Conservation (phyloP, 1,284 basidiomycete species). For the Hemileia vastatrix region DNA sequence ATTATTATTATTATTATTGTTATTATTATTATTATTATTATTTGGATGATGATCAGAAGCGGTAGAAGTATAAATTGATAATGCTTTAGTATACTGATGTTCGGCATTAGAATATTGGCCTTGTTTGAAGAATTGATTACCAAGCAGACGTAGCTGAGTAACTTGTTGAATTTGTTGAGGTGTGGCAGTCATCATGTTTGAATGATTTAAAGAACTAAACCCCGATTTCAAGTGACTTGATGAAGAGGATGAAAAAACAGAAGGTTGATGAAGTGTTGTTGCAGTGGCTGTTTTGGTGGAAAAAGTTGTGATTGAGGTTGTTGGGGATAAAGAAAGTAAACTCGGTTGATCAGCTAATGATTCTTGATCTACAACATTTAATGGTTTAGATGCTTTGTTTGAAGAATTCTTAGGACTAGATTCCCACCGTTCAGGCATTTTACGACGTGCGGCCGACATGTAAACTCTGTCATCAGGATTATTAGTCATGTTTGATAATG, state of each 20-base stretch:
- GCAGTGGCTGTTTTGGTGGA: conserved; percentile 19
- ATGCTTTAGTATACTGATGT: conserved; percentile 61
- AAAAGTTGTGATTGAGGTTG: conserved; percentile 24
- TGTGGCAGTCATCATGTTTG: conserved; percentile 26
- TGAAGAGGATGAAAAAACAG: conserved; percentile 9
- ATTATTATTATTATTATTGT: too few species aligned
- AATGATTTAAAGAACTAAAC: too few species aligned
- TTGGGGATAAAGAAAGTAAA: conserved; percentile 46
- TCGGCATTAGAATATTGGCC: conserved; percentile 81
- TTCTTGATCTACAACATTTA: too few species aligned
- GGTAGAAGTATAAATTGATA: conserved; percentile 41
- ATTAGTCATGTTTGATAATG: too few species aligned
- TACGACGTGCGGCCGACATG: conserved; percentile 17
- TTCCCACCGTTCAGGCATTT: conserved; percentile 11
- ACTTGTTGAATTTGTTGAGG: too few species aligned
- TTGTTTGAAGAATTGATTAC: conserved; percentile 76
- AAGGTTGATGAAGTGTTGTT: conserved; percentile 8
- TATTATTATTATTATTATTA: too few species aligned
- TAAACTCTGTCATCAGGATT: too few species aligned
- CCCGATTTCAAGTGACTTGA: too few species aligned
- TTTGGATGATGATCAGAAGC: not conserved
- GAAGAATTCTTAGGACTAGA: too few species aligned
- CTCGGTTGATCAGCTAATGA: too few species aligned
- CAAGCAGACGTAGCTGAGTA: too few species aligned
- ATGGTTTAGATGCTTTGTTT: too few species aligned